phyloP scores from a whole-genome alignment of 225 moss, liverwort and hornwort species.

The Takakia lepidozioides region DNA sequence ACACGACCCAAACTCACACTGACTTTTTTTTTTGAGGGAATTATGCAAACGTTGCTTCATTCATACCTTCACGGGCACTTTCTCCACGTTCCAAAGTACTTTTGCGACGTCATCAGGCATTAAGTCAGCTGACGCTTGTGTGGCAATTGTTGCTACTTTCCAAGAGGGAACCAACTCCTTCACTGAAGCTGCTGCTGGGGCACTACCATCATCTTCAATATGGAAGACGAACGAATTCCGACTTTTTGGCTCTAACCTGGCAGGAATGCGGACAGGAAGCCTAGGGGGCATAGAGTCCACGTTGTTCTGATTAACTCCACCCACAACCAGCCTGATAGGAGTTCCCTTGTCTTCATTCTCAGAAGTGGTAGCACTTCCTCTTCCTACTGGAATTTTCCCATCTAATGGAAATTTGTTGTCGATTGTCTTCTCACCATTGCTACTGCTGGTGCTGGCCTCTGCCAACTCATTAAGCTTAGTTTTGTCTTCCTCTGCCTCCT shows the following conservation, averaged over 20 bases:
- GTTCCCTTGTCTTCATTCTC: conserved; percentile 57
- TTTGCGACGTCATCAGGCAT: conserved; percentile 99
- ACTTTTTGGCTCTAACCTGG: conserved; percentile 65
- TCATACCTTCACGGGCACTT: conserved; percentile 98
- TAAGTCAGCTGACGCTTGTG: conserved; percentile 87
- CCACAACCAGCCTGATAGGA: conserved; percentile 89
- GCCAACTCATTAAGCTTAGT: conserved; percentile 39
- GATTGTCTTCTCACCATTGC: conserved; percentile 43
- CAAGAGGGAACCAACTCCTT: conserved; percentile 81
- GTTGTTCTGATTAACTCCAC: conserved; percentile 82
- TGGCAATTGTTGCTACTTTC: conserved; percentile 91
- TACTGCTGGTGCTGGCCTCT: conserved; percentile 35
- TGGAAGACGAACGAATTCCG: conserved; percentile 82
- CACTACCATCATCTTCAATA: conserved; percentile 61
- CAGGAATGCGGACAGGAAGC: conserved; percentile 81
- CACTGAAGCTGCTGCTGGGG: conserved; percentile 28
- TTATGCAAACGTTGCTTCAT: no score
- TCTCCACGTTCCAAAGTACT: conserved; percentile 99
- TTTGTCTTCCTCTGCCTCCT: conserved; percentile 58
- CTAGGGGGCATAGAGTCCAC: conserved; percentile 71
- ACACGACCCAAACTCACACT: no score
- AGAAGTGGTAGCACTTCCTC: conserved; percentile 19
- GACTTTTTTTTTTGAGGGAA: no score
- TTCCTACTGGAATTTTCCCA: conserved; percentile 60
- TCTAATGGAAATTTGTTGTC: conserved; percentile 55